These are phyloP conservation scores for Scheffersomyces ergatensis DNA, from an alignment of 805 yeast species.

Conservation along the genomic window DNA sequence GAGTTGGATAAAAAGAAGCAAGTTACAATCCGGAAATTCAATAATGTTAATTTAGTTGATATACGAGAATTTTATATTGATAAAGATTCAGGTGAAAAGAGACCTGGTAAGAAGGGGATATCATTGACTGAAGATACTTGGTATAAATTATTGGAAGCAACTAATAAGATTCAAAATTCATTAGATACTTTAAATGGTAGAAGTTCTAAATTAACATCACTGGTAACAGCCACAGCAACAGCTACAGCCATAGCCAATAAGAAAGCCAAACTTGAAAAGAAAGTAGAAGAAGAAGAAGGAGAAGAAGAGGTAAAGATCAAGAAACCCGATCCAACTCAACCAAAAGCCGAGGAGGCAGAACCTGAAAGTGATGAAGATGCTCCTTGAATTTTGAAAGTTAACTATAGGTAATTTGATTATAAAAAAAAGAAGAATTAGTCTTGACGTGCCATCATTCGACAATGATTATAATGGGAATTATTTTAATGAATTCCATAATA, in stretches of 20 bases:
- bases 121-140: slow-evolving; percentile 58
- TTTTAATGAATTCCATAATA: too few species aligned
- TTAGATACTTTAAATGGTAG: slow-evolving; percentile 31
- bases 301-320: background rate
- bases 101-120: slow-evolving; percentile 82
- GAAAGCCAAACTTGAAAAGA: slow-evolving; percentile 5
- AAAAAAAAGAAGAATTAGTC: too few species aligned
- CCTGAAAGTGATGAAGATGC: slow-evolving; percentile 7
- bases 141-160: slow-evolving; percentile 44
- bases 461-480: too few species aligned
- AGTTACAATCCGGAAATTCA: slow-evolving; percentile 71
- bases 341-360: background rate
- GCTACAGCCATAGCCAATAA: background rate
- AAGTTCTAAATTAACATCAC: background rate
- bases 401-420: too few species aligned
- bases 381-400: too few species aligned
- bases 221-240: too few species aligned
- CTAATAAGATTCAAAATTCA: slow-evolving; percentile 51
- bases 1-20: slow-evolving; percentile 48
- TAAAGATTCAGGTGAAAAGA: slow-evolving; percentile 55
- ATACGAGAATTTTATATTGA: slow-evolving; percentile 75
- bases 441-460: too few species aligned
- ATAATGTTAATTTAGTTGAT: slow-evolving; percentile 67
- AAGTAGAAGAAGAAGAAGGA: background rate
- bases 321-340: background rate